Conservation (phyloP, 768 basidiomycete genomes). For the Amanita subjunquillea region DNA sequence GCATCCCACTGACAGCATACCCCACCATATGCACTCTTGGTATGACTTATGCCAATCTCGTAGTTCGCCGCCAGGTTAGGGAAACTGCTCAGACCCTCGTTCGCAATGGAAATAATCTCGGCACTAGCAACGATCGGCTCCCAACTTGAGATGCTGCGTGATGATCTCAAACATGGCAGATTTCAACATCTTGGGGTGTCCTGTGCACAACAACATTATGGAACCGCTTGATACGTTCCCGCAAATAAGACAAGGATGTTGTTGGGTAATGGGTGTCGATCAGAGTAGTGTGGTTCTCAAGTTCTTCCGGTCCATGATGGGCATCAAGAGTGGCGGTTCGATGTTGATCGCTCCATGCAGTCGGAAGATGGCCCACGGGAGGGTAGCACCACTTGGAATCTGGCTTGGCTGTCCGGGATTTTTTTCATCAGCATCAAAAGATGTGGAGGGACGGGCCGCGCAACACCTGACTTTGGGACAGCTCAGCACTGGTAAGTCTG, state of each 20-base stretch:
- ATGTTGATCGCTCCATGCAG: slow-evolving; percentile 87
- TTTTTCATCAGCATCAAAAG: slow-evolving; percentile 13
- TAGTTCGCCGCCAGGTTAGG: slow-evolving; percentile 59
- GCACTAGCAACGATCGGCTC: slow-evolving; percentile 64
- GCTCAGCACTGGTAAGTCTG: slow-evolving; percentile 73
- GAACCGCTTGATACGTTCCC: slow-evolving; percentile 73
- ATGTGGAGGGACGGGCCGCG: slow-evolving; percentile 29
- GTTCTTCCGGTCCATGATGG: slow-evolving; percentile 53
- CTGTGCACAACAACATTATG: slow-evolving; percentile 37
- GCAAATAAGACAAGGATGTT: slow-evolving; percentile 71
- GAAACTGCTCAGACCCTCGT: slow-evolving; percentile 59
- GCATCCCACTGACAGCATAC: neutral
- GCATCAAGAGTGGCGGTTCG: slow-evolving; percentile 79
- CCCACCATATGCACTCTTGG: slow-evolving; percentile 40
- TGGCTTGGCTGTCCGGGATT: slow-evolving; percentile 40
- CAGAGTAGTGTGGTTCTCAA: slow-evolving; percentile 56
- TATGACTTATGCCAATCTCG: slow-evolving; percentile 73
- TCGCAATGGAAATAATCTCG: slow-evolving; percentile 62
- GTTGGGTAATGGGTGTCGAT: slow-evolving; percentile 74
- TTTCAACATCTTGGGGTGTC: slow-evolving; percentile 65
- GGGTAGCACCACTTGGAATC: slow-evolving; percentile 74
- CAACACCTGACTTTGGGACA: slow-evolving; percentile 69
- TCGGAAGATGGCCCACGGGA: slow-evolving; percentile 70
- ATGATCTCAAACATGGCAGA: slow-evolving; percentile 82
- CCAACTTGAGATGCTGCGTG: slow-evolving; percentile 49